These are phyloP conservation scores for Trichopus zeylanicus DNA, from an alignment of 116 monocot species.

Conservation along the genomic window DNA sequence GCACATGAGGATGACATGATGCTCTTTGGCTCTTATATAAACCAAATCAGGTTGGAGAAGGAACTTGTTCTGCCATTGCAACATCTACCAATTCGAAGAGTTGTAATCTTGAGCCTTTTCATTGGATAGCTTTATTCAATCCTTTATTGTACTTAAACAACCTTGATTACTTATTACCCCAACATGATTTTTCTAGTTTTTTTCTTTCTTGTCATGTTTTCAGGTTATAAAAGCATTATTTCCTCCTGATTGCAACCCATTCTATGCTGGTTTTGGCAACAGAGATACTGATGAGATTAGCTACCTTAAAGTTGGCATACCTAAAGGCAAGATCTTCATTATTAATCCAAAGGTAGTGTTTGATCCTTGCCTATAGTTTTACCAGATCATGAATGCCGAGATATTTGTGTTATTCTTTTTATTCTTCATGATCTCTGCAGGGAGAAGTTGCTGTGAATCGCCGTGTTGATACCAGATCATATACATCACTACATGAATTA, in stretches of 20 bases:
- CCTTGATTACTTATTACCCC: no score
- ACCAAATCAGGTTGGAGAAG: no score
- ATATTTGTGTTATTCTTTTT: no score
- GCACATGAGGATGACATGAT: no score
- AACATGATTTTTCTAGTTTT: not conserved
- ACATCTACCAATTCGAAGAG: no score
- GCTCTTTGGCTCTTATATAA: no score
- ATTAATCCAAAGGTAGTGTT: conserved; percentile 80
- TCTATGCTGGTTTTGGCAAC: conserved; percentile 99
- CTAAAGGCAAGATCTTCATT: conserved; percentile 89
- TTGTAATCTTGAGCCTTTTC: no score
- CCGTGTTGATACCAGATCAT: conserved; percentile 73
- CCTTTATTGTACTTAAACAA: no score
- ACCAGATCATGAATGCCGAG: no score
- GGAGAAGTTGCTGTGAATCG: conserved; percentile 87
- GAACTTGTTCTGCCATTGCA: no score
- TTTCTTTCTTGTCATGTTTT: conserved; percentile 4
- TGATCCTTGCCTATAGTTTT: not conserved
- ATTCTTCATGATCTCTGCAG: conserved; percentile 19
- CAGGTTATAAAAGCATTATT: conserved; percentile 84
- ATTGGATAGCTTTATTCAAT: no score
- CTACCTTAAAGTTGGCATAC: conserved; percentile 83
- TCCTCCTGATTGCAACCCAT: conserved; percentile 81
- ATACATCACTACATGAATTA: conserved; percentile 74
- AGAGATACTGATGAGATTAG: conserved; percentile 96